These are phyloP conservation scores for Saccharomycopsis sp. DNA, from an alignment of 805 yeast genomes.

Conservation along the genomic window DNA sequence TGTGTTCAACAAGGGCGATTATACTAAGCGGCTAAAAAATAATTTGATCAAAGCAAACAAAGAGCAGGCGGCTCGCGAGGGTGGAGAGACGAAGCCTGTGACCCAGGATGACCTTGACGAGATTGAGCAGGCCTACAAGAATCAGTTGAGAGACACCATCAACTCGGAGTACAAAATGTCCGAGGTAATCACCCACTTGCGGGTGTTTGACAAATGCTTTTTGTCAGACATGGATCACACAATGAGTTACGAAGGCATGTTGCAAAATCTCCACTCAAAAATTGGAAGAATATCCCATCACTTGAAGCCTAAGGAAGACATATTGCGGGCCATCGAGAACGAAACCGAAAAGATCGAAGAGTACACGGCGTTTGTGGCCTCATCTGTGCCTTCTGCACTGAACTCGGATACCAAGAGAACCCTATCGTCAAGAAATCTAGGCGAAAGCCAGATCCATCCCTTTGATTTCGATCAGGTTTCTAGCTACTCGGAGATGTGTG, in stretches of 20 bases:
- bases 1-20: constrained; percentile 30
- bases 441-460: neutral
- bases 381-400: neutral
- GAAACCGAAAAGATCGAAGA: constrained; percentile 2
- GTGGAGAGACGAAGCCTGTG: constrained; percentile 6
- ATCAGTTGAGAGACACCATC: constrained; percentile 26
- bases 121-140: constrained; percentile 29
- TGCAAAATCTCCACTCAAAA: neutral
- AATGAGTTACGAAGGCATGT: neutral
- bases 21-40: constrained; percentile 25
- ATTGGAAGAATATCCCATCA: neutral
- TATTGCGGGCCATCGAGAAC: neutral
- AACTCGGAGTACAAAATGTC: constrained; percentile 34
- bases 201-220: constrained; percentile 45
- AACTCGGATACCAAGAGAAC: neutral
- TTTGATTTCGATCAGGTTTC: neutral
- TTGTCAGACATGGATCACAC: constrained; percentile 22
- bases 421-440: no score
- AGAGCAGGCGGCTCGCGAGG: neutral
- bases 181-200: constrained; percentile 39
- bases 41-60: constrained; percentile 28
- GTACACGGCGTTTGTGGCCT: neutral
- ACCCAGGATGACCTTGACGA: constrained; percentile 28
- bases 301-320: neutral
- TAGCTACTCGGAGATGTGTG: constrained; percentile 23